Conservation (phyloP, 1,284 basidiomycete genomes). For the Naganishia cerealis region DNA sequence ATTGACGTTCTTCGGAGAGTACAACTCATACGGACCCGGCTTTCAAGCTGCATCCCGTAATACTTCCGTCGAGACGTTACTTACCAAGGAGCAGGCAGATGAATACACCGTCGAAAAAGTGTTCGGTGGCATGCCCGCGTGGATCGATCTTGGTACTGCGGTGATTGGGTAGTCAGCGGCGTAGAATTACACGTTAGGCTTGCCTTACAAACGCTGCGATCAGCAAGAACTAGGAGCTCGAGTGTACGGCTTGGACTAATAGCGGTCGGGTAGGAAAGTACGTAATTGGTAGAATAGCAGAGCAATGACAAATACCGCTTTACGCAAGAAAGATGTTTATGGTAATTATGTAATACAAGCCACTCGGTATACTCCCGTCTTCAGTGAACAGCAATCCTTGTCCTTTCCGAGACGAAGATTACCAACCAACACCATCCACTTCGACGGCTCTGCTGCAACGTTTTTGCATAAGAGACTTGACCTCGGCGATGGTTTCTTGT, state of each 20-base stretch:
- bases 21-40: slow-evolving; percentile 26
- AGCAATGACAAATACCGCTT: neutral
- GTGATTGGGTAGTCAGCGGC: neutral
- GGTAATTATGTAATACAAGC: neutral
- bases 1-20: slow-evolving; percentile 28
- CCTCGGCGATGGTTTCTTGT: no score
- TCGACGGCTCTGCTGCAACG: no score
- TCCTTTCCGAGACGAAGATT: neutral
- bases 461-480: no score
- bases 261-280: neutral
- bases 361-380: neutral
- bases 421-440: neutral
- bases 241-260: no score
- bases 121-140: slow-evolving; percentile 27
- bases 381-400: neutral
- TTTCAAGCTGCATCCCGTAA: slow-evolving; percentile 20
- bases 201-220: no score
- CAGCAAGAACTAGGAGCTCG: no score
- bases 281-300: neutral
- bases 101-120: slow-evolving; percentile 28
- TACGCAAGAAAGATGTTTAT: neutral
- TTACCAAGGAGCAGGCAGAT: slow-evolving; percentile 13
- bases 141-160: slow-evolving; percentile 29
- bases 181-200: neutral
- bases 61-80: slow-evolving; percentile 11